Evolutionary conservation across 140 eudicot species (phyloP).

Genomic region (Erigeron philadelphicus): DNA sequence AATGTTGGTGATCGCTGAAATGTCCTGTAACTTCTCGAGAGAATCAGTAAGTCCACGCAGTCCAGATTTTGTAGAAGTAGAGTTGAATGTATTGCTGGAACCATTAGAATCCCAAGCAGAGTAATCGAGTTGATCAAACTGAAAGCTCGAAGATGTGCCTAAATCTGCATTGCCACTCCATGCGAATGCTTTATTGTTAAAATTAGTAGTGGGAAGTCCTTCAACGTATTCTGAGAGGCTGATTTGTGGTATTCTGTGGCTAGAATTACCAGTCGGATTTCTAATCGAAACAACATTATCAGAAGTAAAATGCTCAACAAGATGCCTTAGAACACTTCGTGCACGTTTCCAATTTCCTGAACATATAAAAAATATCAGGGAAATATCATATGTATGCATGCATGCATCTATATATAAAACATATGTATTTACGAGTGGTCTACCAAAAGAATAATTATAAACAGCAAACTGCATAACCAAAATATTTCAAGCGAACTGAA

Average conservation of each 20-base stretch:
- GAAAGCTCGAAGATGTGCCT: conserved; percentile 34
- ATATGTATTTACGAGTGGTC: conserved; percentile 6
- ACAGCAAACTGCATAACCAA: neutral
- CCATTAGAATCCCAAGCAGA: conserved; percentile 37
- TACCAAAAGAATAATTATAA: neutral
- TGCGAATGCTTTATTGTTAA: conserved; percentile 40
- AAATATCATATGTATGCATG: neutral
- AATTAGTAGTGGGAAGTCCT: conserved; percentile 38
- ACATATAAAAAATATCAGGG: conserved; percentile 9
- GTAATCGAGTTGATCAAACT: conserved; percentile 34
- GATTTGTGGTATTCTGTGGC: conserved; percentile 38
- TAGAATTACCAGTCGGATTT: conserved; percentile 15
- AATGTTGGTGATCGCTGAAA: conserved; percentile 33
- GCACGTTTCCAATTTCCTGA: conserved; percentile 95
- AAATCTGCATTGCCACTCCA: conserved; percentile 43
- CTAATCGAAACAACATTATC: conserved; percentile 26
- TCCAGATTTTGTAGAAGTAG: conserved; percentile 49
- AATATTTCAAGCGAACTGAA: neutral
- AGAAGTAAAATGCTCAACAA: conserved; percentile 45
- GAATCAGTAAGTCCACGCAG: conserved; percentile 41
- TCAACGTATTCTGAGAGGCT: conserved; percentile 65
- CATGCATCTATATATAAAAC: neutral
- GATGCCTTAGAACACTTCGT: conserved; percentile 48
- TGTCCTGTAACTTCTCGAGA: conserved; percentile 41
- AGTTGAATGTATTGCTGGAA: conserved; percentile 34